Conservation (phyloP, 805 yeast species). For the Ogataea neopini region DNA sequence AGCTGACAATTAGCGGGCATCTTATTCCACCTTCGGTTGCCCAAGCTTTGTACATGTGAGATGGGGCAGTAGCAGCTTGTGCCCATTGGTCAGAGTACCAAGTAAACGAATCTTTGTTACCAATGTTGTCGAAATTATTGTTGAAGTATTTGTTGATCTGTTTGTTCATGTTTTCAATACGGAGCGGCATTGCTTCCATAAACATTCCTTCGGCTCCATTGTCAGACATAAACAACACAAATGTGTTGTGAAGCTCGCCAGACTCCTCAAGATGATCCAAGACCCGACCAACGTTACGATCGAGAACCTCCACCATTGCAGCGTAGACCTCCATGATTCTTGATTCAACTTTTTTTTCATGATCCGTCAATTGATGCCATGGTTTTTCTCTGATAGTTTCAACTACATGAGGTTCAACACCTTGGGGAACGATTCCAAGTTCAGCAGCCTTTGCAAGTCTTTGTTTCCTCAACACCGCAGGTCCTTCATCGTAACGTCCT, state of each 20-base stretch:
- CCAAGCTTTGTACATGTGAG: conserved; percentile 56
- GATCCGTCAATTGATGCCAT: conserved; percentile 44
- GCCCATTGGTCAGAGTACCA: conserved; percentile 63
- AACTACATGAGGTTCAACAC: conserved; percentile 45
- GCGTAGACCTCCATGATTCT: conserved; percentile 58
- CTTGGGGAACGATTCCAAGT: conserved; percentile 48
- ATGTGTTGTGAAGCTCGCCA: conserved; percentile 54
- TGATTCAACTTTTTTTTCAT: conserved; percentile 40
- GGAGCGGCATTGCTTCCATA: conserved; percentile 54
- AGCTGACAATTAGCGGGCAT: conserved; percentile 52
- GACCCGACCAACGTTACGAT: conserved; percentile 51
- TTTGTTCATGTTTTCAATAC: conserved; percentile 29
- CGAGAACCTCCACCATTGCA: conserved; percentile 63
- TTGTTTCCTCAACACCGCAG: conserved; percentile 41
- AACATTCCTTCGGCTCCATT: conserved; percentile 67
- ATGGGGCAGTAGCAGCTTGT: conserved; percentile 61
- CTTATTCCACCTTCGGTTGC: conserved; percentile 62
- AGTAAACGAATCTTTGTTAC: conserved; percentile 47
- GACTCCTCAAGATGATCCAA: conserved; percentile 41
- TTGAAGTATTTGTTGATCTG: conserved; percentile 39
- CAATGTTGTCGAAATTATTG: conserved; percentile 49
- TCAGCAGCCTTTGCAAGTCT: conserved; percentile 43
- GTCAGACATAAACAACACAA: conserved; percentile 60
- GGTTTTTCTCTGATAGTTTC: conserved; percentile 42
- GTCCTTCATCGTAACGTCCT: conserved; percentile 51